These are phyloP conservation scores for Nidularia sp. DNA, from an alignment of 768 basidiomycete genomes.

Conservation along the genomic window DNA sequence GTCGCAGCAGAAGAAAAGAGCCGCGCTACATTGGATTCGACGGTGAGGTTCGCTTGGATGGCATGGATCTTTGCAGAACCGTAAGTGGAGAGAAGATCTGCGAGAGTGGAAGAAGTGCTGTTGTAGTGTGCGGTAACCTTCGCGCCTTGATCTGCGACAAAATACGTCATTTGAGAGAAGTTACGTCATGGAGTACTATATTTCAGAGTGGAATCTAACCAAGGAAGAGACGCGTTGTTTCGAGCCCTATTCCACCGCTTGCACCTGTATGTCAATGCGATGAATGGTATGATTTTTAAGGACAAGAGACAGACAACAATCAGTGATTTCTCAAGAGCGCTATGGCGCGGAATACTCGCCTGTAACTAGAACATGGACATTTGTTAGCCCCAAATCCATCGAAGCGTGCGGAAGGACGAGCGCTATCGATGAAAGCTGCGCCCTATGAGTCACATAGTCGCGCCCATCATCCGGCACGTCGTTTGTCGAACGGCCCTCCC, in stretches of 20 bases:
- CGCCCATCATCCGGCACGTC: too few species aligned
- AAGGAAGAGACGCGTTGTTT: constrained; percentile 52
- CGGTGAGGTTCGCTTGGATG: constrained; percentile 55
- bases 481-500: too few species aligned
- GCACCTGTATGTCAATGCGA: constrained; percentile 42
- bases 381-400: constrained; percentile 54
- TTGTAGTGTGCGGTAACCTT: constrained; percentile 73
- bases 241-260: constrained; percentile 72
- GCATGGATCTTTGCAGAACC: constrained; percentile 4
- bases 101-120: constrained; percentile 26
- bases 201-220: constrained; percentile 26
- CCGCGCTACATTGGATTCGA: constrained; percentile 46
- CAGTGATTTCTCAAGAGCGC: too few species aligned
- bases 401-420: constrained; percentile 2
- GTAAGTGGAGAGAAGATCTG: not conserved
- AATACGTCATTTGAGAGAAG: not conserved
- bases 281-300: not conserved
- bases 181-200: not conserved
- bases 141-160: constrained; percentile 57
- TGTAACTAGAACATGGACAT: constrained; percentile 66
- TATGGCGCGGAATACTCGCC: constrained; percentile 30
- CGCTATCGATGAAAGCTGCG: too few species aligned
- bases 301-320: not conserved
- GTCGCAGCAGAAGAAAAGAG: constrained; percentile 41
- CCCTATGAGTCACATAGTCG: too few species aligned